Base-by-base conservation (phyloP, 768 basidiomycete species). In the Pisolithus marmoratus region DNA sequence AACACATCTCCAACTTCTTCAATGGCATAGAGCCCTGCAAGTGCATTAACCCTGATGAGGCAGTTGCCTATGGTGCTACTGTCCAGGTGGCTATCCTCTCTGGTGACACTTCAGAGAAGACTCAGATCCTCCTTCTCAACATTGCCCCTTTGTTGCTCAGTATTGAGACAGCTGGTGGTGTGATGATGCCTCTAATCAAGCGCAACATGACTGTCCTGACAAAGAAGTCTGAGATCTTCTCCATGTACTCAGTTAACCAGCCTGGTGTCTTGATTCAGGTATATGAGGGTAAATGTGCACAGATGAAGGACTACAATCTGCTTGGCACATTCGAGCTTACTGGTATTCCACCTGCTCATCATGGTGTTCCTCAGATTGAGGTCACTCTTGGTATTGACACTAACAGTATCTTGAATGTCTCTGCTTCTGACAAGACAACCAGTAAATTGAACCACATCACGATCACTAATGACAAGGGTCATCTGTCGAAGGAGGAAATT, bases 201-300 rank as follows among this genome's bases (percentile, higher is more conserved):
- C 40, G 40, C 8, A 41, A 41, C 22, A 20, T 19, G n/a, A 19
- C 15, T 2, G n/a, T 41, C 19, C 40, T 19, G 4, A 41, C 40
- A 5, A 19, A 19, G 40, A 20, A 20, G 40, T 19, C n/a, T 8
- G 1, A 41, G 5, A 19, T 41, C 19, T 41, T 96, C 82, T 95
- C 94, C 62, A 95, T 93, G 54, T 93, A 94, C 62, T 93, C 95
- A 81, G 94, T 95, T 81, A 95, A 95, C 82, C 93, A 95, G 75
- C 95, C 92, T 59, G 91, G 89, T 54, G 50, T 29, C 46, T 49
- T 38, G 14, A 43, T 50, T 38, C 47, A 14, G 55, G 83, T 82
- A 42, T 96, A 95, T 77, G 94, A 96, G 81, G 94, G 93, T 70
- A 93, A 96, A 77, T 90, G 94, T 60, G 94, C 92, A 26, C 92